Evolutionary conservation across 257 asterid genomes (phyloP).

Genomic region (Dorcoceras hygrometricum): DNA sequence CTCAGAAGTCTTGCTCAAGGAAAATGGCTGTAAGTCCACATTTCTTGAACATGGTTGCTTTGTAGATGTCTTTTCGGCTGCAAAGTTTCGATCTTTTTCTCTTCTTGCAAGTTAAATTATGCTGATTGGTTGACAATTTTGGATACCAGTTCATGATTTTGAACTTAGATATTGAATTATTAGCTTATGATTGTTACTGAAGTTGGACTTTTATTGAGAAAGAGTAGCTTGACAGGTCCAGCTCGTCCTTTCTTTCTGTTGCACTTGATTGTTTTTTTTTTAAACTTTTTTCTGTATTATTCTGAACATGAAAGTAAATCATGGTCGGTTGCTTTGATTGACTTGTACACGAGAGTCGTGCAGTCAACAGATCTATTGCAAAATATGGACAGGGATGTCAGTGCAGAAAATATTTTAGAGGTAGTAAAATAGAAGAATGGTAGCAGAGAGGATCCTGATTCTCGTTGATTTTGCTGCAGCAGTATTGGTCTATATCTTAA

Average conservation of each 20-base stretch:
- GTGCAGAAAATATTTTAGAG: neutral
- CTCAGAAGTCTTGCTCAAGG: neutral
- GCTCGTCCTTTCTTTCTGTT: neutral
- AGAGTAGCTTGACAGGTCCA: neutral
- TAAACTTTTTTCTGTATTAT: neutral
- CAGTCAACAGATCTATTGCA: neutral
- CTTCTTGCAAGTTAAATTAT: neutral
- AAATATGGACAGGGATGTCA: neutral
- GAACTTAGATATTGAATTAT: neutral
- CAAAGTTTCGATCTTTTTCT: slow-evolving; percentile 4
- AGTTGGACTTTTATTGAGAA: neutral
- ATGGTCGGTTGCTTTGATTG: neutral
- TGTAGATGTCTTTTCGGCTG: neutral
- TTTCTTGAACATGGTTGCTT: neutral
- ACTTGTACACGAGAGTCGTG: neutral
- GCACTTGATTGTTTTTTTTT: neutral
- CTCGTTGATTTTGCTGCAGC: neutral
- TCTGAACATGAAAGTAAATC: neutral
- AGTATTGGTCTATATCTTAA: neutral
- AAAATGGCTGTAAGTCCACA: slow-evolving; percentile 16
- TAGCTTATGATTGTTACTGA: neutral
- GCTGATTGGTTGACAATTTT: neutral
- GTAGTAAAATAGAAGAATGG: too few species aligned
- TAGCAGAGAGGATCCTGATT: neutral
- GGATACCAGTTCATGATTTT: neutral